phyloP scores from a whole-genome alignment of 306 rosid species.

The Casuarina equisetifolia region DNA sequence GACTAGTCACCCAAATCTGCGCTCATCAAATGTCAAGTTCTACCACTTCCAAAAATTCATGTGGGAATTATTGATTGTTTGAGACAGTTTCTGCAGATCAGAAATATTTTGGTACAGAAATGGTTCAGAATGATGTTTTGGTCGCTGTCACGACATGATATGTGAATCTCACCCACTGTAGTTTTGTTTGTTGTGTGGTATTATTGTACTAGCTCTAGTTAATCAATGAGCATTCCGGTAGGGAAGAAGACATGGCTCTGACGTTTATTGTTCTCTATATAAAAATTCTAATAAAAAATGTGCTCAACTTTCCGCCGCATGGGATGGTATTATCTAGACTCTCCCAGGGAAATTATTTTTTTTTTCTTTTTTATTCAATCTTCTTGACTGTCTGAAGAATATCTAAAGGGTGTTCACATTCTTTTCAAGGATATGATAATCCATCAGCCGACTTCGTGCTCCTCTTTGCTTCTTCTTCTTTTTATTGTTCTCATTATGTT shows the following conservation, averaged over 20 bases:
- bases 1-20: constrained; percentile 11
- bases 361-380: too few species aligned
- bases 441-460: too few species aligned
- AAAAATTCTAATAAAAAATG: background rate
- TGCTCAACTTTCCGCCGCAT: background rate
- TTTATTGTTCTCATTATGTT: too few species aligned
- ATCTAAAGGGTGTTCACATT: background rate
- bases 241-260: constrained; percentile 23
- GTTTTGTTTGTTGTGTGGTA: constrained; percentile 29
- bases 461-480: too few species aligned
- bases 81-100: constrained; percentile 2
- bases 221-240: background rate
- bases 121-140: constrained; percentile 16
- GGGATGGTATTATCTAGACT: background rate
- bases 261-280: background rate
- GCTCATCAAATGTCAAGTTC: constrained; percentile 25
- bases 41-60: constrained; percentile 27
- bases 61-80: constrained; percentile 21
- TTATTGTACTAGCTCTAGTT: constrained; percentile 15
- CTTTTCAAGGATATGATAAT: background rate
- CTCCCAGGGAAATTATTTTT: too few species aligned
- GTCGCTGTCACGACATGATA: constrained; percentile 24
- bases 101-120: constrained; percentile 27
- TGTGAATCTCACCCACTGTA: constrained; percentile 30
- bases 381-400: background rate